Base-by-base conservation (phyloP, 371 early-diverging fungal species). In the Saksenaea vasiformis region DNA sequence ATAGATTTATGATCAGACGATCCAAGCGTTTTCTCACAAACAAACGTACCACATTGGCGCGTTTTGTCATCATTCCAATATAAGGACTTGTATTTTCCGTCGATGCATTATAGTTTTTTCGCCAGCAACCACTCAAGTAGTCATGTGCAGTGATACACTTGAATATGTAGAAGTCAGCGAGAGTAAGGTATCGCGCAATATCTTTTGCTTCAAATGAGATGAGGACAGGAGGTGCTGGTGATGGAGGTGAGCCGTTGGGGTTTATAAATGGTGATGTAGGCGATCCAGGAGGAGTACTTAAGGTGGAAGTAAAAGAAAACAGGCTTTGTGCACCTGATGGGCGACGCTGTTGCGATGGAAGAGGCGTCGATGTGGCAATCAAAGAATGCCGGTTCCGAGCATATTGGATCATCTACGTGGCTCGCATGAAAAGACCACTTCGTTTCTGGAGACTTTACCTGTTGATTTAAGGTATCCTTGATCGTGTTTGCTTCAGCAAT, bases 111-210 rank as follows among this genome's bases (percentile, higher is more conserved):
- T 22, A 22, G 4, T 26, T 36, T 1, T 66, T 58, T n/a, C 66
- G 60, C 69, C 76, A 71, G 3, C 39, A 37, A 0, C 74, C 70
- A n/a, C 54, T 55, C 35, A 81, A 35, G 53, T 73, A 77, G 27
- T 81, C 82, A 54, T 75, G 67, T 1, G 67, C 56, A 2, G 77
- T 77, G 17, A 78, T 77, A 26, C 77, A 77, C 38, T 81, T 78
- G 10, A 81, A 54, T 0, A 72, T 58, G 43, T 72, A 71, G 44
- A 78, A 81, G 54, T 81, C 82, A 9, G 74, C 79, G 11, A 81
- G 51, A 0, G 82, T 81, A 43, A 81, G 53, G 53, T 73, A 74
- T 17, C 65, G 66, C 5, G 82, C 79, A 44, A 78, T 58, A 10
- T 78, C 74, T 39, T 66, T 66, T 26, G 72, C 54, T 54, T 69